A percentile compares a stretch with the other conserved stretches of the same genome.
Evolutionary conservation across 2,329 filamentous ascomycete genomes (phyloP).

Genomic region (Curvularia sp.): DNA sequence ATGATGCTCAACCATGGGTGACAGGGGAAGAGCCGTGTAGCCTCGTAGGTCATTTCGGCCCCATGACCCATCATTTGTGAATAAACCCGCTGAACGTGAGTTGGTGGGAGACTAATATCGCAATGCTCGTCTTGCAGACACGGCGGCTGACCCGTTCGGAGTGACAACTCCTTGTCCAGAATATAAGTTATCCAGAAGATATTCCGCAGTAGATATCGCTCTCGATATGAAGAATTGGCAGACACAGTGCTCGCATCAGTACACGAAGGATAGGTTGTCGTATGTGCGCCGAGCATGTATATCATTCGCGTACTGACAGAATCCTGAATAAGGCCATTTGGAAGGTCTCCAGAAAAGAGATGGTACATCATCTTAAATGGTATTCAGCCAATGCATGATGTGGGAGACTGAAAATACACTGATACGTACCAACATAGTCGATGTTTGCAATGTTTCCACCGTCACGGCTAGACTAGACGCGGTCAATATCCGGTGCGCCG

Average conservation of each 20-base stretch:
- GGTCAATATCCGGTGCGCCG: neutral
- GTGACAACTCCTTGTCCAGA: neutral
- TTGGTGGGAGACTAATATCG: neutral
- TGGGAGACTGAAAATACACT: neutral
- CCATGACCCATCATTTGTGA: neutral
- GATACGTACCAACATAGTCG: neutral
- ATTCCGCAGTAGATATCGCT: neutral
- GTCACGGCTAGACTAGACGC: neutral
- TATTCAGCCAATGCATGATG: neutral
- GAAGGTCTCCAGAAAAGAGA: neutral
- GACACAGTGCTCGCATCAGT: neutral
- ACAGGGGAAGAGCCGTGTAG: neutral
- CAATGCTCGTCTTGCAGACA: conserved; percentile 1
- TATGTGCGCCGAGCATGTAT: conserved; percentile 1
- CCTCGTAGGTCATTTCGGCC: neutral
- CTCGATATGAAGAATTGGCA: neutral
- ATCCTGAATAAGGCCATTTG: neutral
- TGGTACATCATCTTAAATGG: neutral
- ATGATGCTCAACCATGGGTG: conserved; percentile 1
- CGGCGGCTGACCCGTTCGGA: neutral
- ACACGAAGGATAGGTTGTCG: neutral
- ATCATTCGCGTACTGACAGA: neutral
- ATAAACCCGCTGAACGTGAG: neutral
- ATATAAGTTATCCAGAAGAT: neutral
- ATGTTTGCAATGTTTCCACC: neutral